Evolutionary conservation across 2,329 filamentous ascomycete genomes (phyloP), one percentile per base, ranked within the genome.

Genomic region (Helotiales sp.): DNA sequence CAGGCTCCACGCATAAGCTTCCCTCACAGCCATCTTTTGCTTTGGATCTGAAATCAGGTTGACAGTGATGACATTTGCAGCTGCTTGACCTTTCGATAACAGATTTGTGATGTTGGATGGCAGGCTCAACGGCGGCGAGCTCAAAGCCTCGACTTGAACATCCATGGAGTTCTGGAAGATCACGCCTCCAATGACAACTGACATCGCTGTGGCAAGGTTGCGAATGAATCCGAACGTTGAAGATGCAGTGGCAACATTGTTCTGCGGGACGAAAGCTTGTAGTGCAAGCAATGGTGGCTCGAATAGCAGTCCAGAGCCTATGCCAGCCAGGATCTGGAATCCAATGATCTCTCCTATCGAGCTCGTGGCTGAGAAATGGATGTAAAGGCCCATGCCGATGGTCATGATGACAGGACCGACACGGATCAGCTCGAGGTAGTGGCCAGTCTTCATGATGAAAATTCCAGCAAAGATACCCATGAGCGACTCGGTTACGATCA

Each of bases 251-350:
- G 81, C 80, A 0, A 73, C 72, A 33, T 66, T 55, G 12, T 54
- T 42, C 30, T 59, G 55, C 0, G 74, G 66, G 10, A 83, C 78
- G 19, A 74, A 75, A n/a, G 75, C 76, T 60, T 86, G 83, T 0
- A 85, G 68, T 0, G 81, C 81, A 24, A 86, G 77, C 9, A 83
- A 71, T 0, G 82, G 82, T 1, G 81, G 72, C 58, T 81, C 71
- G 67, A 84, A 84, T 0, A 83, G 72, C 15, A 82, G 67, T 0
- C 79, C 81, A 0, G 75, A 74, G 1, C 82, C 82, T 0, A 80
- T 61, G 1, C 81, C 82, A 1, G 71, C 75, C 12, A 85, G 63
- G 13, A 83, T 68, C 58, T 83, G 72, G 62, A 79, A 79, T 2
- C 74, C 75, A 24, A 84, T 68, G 12, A 81, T 75, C 44, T 72